Evolutionary conservation across 345 rosid species (phyloP), one percentile per base, ranked within the genome.

Genomic region (Combretum micranthum): DNA sequence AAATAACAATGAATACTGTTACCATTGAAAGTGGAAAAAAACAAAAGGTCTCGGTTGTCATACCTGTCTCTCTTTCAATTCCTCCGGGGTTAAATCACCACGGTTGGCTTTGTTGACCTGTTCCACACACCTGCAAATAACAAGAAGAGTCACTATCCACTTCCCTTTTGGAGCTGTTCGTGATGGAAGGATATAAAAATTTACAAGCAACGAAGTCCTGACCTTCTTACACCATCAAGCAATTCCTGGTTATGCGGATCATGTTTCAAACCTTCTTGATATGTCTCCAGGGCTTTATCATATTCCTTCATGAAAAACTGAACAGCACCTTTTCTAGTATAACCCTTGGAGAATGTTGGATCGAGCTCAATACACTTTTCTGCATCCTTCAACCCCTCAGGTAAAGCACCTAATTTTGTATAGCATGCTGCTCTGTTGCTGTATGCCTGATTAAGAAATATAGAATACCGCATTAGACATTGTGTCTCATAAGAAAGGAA

Each of bases 391-490:
- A 94, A 63, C 42, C 90, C 97, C 69, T 94, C 99, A 0, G 99
- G 99, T 75, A 90, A 59, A 46, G 99, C 99, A 48, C 86, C 87
- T 7, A 94, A 73, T 59, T 90, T 90, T 0, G 99, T 90, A 77
- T 94, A 94, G 78, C 95, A 87, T 20, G 99, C 96, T 72, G 99
- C 99, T 73, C 99, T 81, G 58, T 94, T 94, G 62, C 97, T 94
- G 49, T 90, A 90, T 0, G 90, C 87, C 96, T 90, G 76, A 9
- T 58, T 63, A 20, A 13, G 26, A 55, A 32, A 23, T 20, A 42
- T 42, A 53, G 45, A 50, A 47, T 54, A 52, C 42, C 23, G 61
- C 21, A 26, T 8, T 55, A 21, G 47, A n/a, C 10, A 59, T 46
- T 26, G 53, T 14, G 26, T n/a, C 22, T 23, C 45, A 37, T 11